phyloP scores from a whole-genome alignment of 1,284 basidiomycete genomes.

The Cryptococcus sp. region DNA sequence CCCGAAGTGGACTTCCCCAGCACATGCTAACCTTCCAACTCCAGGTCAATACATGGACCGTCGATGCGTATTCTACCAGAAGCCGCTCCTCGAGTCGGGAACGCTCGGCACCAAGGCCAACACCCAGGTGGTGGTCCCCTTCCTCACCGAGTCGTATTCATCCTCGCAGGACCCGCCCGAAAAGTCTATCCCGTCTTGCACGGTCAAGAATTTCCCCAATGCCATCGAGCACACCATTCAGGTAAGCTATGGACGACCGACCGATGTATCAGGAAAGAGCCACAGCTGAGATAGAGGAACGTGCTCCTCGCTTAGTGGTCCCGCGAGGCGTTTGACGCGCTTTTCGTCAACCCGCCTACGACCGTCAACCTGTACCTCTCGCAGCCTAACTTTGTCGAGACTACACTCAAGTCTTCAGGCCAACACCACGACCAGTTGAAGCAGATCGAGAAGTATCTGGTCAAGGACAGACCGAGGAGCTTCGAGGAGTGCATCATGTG shows the following conservation, averaged over 20 bases:
- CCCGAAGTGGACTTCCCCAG: neutral
- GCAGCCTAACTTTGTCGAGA: conserved; percentile 93
- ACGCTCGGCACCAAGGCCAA: conserved; percentile 99
- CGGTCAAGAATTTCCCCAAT: conserved; percentile 99
- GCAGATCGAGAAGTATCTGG: conserved; percentile 86
- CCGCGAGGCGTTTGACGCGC: conserved; percentile 84
- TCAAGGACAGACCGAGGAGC: conserved; percentile 86
- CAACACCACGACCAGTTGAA: conserved; percentile 86
- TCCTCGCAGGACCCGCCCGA: conserved; percentile 99
- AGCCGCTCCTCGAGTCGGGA: conserved; percentile 94
- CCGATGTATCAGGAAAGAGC: no score
- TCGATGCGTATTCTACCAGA: conserved; percentile 95
- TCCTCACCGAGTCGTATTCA: conserved; percentile 95
- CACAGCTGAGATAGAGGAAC: neutral
- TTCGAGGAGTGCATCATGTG: conserved; percentile 98
- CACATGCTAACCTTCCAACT: neutral
- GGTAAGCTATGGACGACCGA: conserved; percentile 50
- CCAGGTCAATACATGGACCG: conserved; percentile 96
- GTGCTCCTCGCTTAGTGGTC: conserved; percentile 67
- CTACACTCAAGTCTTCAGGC: conserved; percentile 80
- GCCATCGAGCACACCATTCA: conserved; percentile 99
- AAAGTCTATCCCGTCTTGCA: conserved; percentile 96
- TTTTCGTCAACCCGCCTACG: conserved; percentile 91
- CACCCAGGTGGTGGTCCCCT: conserved; percentile 91
- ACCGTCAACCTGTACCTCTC: conserved; percentile 96